phyloP scores from a whole-genome alignment of 2,329 filamentous ascomycete species.

The Trichoderma pleuroti region DNA sequence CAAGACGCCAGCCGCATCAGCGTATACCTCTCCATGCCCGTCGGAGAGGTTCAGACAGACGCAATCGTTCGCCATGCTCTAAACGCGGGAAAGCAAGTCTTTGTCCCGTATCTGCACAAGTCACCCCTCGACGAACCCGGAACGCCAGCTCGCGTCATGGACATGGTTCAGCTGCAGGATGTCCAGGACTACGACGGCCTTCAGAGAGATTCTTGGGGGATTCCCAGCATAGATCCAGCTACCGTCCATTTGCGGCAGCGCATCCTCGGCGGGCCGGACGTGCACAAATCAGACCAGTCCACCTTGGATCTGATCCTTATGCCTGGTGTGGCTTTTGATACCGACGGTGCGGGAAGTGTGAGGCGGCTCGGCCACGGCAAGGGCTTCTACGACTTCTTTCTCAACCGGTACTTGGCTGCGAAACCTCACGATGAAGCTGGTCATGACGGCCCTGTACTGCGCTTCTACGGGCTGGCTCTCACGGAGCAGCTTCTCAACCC shows the following conservation, averaged over 20 bases:
- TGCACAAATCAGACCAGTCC: slow-evolving; percentile 38
- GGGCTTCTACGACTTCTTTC: slow-evolving; percentile 94
- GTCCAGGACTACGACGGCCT: slow-evolving; percentile 75
- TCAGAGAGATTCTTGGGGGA: slow-evolving; percentile 82
- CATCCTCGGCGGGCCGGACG: slow-evolving; percentile 63
- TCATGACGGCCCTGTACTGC: slow-evolving; percentile 35
- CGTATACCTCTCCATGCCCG: slow-evolving; percentile 91
- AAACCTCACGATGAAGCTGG: slow-evolving; percentile 28
- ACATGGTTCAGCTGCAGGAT: slow-evolving; percentile 80
- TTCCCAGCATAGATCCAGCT: slow-evolving; percentile 72
- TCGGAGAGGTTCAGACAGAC: slow-evolving; percentile 79
- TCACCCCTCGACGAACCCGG: slow-evolving; percentile 43
- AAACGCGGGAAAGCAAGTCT: slow-evolving; percentile 74
- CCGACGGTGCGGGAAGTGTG: slow-evolving; percentile 52
- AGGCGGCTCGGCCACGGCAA: slow-evolving; percentile 87
- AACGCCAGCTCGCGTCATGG: slow-evolving; percentile 72
- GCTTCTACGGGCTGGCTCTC: slow-evolving; percentile 74
- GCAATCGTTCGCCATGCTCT: slow-evolving; percentile 80
- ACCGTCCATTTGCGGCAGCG: slow-evolving; percentile 66
- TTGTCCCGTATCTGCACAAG: slow-evolving; percentile 83
- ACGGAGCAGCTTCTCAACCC: slow-evolving; percentile 73
- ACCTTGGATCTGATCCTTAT: slow-evolving; percentile 83
- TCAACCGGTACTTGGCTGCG: slow-evolving; percentile 63
- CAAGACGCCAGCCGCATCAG: slow-evolving; percentile 70
- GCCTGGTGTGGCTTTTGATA: slow-evolving; percentile 90